Percentiles rank a stretch among this genome's conserved stretches.
Evolutionary conservation across 805 yeast species (phyloP).

Genomic region (Kodamaea leandrae): DNA sequence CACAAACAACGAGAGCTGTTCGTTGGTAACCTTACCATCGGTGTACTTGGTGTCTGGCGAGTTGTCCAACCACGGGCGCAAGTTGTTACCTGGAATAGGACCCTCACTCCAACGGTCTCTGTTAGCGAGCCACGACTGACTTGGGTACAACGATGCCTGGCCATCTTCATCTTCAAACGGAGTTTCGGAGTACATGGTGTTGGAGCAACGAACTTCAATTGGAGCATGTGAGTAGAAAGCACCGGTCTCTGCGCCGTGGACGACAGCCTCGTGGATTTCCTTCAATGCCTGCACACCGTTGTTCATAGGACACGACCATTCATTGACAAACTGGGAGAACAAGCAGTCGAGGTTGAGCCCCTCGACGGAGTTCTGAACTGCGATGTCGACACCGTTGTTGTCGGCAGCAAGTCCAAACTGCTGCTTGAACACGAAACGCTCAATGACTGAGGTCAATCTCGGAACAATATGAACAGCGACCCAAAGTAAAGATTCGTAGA

Average conservation of each 20-base stretch:
- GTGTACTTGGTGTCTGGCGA: slow-evolving; percentile 64
- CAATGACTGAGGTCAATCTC: slow-evolving; percentile 77
- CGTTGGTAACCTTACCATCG: slow-evolving; percentile 51
- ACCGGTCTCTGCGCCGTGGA: slow-evolving; percentile 54
- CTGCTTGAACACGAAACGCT: slow-evolving; percentile 76
- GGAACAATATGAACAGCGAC: slow-evolving; percentile 72
- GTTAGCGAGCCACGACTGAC: slow-evolving; percentile 48
- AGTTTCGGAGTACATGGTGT: slow-evolving; percentile 56
- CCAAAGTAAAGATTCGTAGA: slow-evolving; percentile 80
- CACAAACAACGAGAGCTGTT: slow-evolving; percentile 78
- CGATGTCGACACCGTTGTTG: slow-evolving; percentile 44
- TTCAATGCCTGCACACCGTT: slow-evolving; percentile 71
- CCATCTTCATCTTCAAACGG: slow-evolving; percentile 37
- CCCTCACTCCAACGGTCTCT: slow-evolving; percentile 62
- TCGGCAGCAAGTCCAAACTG: slow-evolving; percentile 74
- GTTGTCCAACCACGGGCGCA: slow-evolving; percentile 78
- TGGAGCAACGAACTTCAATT: slow-evolving; percentile 89
- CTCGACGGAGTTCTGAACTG: slow-evolving; percentile 77
- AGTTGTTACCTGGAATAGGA: slow-evolving; percentile 78
- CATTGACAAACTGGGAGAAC: slow-evolving; percentile 90
- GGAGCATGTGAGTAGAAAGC: slow-evolving; percentile 92
- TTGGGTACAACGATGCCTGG: slow-evolving; percentile 38
- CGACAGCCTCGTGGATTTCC: slow-evolving; percentile 60
- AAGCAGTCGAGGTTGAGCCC: slow-evolving; percentile 95
- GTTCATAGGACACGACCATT: slow-evolving; percentile 91